phyloP scores from a whole-genome alignment of 2,329 filamentous ascomycete genomes.

The Arthrobotrys megalospora region DNA sequence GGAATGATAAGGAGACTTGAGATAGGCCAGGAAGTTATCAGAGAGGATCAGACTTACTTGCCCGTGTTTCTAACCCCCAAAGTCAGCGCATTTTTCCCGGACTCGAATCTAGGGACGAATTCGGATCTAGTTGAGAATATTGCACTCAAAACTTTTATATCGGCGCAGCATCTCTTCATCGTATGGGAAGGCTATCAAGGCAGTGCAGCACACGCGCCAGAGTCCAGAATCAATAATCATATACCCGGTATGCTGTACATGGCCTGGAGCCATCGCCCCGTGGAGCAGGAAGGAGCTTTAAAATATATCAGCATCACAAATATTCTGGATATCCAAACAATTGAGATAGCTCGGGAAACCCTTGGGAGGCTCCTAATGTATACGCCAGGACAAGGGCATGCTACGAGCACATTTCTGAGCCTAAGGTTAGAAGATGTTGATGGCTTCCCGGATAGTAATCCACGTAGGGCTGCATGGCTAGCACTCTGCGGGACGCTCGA shows the following conservation, averaged over 20 bases:
- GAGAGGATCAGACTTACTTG: no score
- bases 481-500: not conserved
- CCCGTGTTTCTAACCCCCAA: no score
- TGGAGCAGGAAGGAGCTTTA: not conserved
- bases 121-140: no score
- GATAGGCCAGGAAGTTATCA: no score
- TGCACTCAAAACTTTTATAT: not conserved
- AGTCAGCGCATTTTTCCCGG: no score
- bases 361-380: not conserved
- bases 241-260: not conserved
- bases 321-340: not conserved
- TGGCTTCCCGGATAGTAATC: no score
- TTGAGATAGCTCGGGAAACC: not conserved
- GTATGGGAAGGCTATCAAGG: not conserved
- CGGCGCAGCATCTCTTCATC: not conserved
- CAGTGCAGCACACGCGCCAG: not conserved
- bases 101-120: no score
- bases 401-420: no score
- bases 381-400: not conserved
- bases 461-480: not conserved
- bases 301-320: conserved; percentile 1
- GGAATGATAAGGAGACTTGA: no score
- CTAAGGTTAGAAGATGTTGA: not conserved
- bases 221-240: not conserved
- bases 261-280: no score